Evolutionary conservation across 2,329 filamentous ascomycete species (phyloP).

Genomic region (Claviceps fusiformis): DNA sequence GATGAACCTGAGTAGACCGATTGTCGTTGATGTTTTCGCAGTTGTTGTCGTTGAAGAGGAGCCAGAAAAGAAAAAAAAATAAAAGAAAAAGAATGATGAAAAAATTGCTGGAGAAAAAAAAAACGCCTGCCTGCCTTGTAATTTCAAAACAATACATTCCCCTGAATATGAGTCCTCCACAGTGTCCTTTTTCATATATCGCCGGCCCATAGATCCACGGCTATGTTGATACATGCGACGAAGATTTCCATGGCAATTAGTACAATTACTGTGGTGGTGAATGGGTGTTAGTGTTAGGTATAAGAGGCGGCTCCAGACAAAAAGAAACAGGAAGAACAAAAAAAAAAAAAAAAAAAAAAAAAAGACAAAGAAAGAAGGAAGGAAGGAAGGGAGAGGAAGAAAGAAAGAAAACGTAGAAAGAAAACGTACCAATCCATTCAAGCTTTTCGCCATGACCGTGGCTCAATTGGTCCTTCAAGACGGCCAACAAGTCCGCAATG

Average conservation of each 20-base stretch:
- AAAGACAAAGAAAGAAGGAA: too few relatives aligned
- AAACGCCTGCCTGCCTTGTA: neutral
- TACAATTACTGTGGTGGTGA: constrained; percentile 56
- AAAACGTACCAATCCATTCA: constrained; percentile 64
- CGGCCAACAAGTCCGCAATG: constrained; percentile 82
- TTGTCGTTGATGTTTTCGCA: neutral
- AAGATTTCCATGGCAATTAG: constrained; percentile 92
- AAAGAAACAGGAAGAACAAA: too few relatives aligned
- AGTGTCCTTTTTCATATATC: constrained; percentile 7
- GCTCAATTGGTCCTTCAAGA: constrained; percentile 88
- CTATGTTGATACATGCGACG: constrained; percentile 84
- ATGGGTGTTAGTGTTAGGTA: neutral
- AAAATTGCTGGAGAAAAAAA: neutral
- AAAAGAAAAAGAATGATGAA: neutral
- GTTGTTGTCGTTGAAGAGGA: too few relatives aligned
- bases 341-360: neutral
- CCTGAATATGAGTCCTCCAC: neutral
- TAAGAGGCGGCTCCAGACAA: neutral
- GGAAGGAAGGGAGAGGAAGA: neutral
- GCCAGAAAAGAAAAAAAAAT: neutral
- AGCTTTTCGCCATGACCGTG: constrained; percentile 83
- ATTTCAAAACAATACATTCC: neutral
- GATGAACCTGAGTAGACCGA: neutral
- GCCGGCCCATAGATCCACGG: constrained; percentile 72
- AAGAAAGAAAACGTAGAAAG: neutral